Evolutionary conservation across 2,329 filamentous ascomycete species (phyloP), one percentile per base, ranked within the genome.

Genomic region (Claviceps purpurea): DNA sequence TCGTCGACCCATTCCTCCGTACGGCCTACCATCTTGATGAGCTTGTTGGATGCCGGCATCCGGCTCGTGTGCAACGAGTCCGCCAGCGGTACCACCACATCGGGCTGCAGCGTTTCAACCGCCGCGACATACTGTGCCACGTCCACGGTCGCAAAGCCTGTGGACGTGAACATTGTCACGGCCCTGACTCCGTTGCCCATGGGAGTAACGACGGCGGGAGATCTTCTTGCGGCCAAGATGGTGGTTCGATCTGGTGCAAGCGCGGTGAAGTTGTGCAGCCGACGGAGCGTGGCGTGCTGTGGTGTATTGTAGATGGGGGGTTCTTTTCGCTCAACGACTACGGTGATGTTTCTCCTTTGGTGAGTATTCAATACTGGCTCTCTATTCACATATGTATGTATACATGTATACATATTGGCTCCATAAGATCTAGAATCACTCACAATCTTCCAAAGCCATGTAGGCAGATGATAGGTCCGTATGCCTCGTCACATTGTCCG

Each of bases 371-470:
- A 39, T 4, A 34, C 30, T 11, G 8, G 30, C 30, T 34, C 10
- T 34, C 30, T 11, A 34, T 34, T 34, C 30, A 34, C 10, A 34
- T 11, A 34, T 30, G 30, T 34, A 34, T 34, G 30, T 4, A 34
- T 11, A 11, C 30, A 11, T 34, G 3, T 11, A 34, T 34, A 34
- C 10, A 34, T 34, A 11, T 34, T 34, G 8, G 30, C 10, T 34
- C 10, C 10, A 34, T 34, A 34, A 34, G 10, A 34, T 11, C 8
- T 8, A 26, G 24, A 10, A 18, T 10, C 2, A 51, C 86, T 68
- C 75, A 96, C 93, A 97, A 68, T 98, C 93, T 73, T 98, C 93
- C 30, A 97, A 71, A 0, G 85, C 87, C 61, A 93, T 73, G 64
- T 95, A 95, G 3, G 87, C 75, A 26, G 85, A 86, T 30, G 73